Evolutionary conservation across 2,329 filamentous ascomycete species (phyloP), one percentile per base, ranked within the genome.

Genomic region (Clonostachys solani): DNA sequence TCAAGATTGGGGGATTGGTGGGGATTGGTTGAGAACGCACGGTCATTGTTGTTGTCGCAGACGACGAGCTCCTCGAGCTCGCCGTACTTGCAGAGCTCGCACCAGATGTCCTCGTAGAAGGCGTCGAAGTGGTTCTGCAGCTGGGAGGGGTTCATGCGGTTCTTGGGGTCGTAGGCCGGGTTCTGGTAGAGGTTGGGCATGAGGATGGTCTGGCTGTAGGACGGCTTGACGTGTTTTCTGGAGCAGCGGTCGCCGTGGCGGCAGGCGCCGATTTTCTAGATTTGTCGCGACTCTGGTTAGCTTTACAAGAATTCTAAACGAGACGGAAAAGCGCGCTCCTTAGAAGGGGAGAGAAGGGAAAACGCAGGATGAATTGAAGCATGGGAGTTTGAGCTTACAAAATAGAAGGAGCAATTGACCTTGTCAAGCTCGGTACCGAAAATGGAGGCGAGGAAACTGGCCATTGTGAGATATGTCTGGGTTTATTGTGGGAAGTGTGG

Each of bases 391-490:
- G 12, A 36, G 60, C 67, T 57, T 63, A 70, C 67, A 51, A 73
- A 73, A 84, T 99, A 99, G 83, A 99, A 99, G 49, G 88, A 94
- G 82, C 94, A 96, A 81, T 97, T 96, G 77, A 96, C 92, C 67
- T 92, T 99, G 84, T 99, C 94, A 72, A 97, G 94, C 80, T 99
- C 94, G 33, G 94, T 99, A 63, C 94, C 94, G 79, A 99, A 99
- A 75, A 99, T 99, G 66, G 91, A 96, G 62, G 94, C 94, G 68
- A 99, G 88, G 68, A 96, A 97, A 78, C 96, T 96, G 64, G 92
- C 92, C 92, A 96, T 96, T 49, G 45, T 69, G 40, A 43, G 36
- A 38, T 18, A 4, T 18, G 12, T 38, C 36, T n/a, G 36, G 15
- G 15, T 18, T n/a, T 15, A 12, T 38, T n/a, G 36, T 38, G 12